Percentiles rank a stretch among this genome's conserved stretches.
These are phyloP conservation scores for Chaetomium tenue DNA, from an alignment of 495 filamentous ascomycete species.

Conservation along the genomic window DNA sequence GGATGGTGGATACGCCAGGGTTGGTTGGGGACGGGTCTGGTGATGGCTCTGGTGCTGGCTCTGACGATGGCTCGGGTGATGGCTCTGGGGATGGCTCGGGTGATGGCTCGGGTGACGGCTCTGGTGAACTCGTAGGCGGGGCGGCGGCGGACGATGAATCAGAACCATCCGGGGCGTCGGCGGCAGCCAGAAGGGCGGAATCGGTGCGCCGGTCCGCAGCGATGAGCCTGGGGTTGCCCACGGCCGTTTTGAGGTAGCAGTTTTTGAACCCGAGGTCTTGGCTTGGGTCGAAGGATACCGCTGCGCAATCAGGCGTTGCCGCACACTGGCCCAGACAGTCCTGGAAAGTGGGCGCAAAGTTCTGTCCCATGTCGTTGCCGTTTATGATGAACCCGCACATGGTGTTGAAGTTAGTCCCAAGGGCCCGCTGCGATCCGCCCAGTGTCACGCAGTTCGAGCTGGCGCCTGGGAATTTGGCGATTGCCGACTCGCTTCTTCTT, in stretches of 20 bases:
- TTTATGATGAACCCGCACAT: constrained; percentile 36
- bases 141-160: constrained; percentile 6
- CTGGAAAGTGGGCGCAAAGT: constrained; percentile 37
- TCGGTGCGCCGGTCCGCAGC: constrained; percentile 31
- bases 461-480: constrained; percentile 33
- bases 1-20: constrained; percentile 22
- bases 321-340: constrained; percentile 38
- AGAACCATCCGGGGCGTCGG: not conserved
- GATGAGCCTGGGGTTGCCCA: constrained; percentile 19
- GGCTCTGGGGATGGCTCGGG: not conserved
- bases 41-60: not conserved
- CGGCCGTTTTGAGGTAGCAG: constrained; percentile 38
- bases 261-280: constrained; percentile 39
- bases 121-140: constrained; percentile 5
- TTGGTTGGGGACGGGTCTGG: constrained; percentile 1
- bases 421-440: constrained; percentile 17
- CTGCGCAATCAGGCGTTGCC: constrained; percentile 30
- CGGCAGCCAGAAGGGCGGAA: constrained; percentile 30
- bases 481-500: constrained; percentile 33
- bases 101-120: not conserved
- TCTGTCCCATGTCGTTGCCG: constrained; percentile 37
- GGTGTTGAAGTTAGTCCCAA: constrained; percentile 28
- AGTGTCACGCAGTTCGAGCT: constrained; percentile 34
- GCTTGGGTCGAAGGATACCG: constrained; percentile 34
- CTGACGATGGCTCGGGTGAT: not conserved